Conservation (phyloP, 495 filamentous ascomycete species). For the Umbilicaria muhlenbergii region DNA sequence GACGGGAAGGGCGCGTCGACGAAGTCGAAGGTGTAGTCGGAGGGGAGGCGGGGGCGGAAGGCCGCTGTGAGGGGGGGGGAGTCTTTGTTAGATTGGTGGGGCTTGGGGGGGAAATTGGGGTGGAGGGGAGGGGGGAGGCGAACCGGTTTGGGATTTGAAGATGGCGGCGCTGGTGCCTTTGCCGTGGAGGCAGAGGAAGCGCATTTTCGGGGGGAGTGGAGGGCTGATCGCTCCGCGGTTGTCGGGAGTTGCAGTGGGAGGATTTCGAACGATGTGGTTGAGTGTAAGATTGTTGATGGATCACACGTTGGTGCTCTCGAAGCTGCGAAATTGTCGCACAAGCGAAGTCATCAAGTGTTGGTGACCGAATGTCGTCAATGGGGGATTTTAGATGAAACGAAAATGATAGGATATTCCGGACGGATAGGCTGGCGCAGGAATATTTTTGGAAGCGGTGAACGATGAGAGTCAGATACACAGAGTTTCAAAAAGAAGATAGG, state of each 20-base stretch:
- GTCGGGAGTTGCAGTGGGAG: background rate
- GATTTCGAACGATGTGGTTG: no score
- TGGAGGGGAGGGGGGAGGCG: constrained; percentile 7
- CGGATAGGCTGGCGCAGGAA: no score
- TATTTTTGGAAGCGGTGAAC: no score
- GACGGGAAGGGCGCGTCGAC: constrained; percentile 31
- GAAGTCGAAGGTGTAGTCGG: constrained; percentile 35
- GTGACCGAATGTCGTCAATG: no score
- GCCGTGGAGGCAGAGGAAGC: constrained; percentile 48
- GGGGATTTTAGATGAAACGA: no score
- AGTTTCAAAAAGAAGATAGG: no score
- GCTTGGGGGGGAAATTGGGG: constrained; percentile 15
- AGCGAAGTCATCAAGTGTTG: no score
- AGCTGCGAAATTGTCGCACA: no score
- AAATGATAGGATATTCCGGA: no score
- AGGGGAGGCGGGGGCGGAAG: constrained; percentile 22
- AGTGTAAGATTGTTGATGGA: no score
- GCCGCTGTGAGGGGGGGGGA: constrained; percentile 18
- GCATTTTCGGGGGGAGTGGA: constrained; percentile 21
- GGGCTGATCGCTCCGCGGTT: background rate
- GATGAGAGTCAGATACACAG: no score
- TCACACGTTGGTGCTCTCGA: no score
- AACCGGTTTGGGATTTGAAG: constrained; percentile 44
- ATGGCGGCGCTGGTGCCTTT: constrained; percentile 41
- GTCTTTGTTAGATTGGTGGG: constrained; percentile 15